These are phyloP conservation scores for Uronychia binucleata DNA, from an alignment of 73 alveolate genomes.

Conservation along the genomic window DNA sequence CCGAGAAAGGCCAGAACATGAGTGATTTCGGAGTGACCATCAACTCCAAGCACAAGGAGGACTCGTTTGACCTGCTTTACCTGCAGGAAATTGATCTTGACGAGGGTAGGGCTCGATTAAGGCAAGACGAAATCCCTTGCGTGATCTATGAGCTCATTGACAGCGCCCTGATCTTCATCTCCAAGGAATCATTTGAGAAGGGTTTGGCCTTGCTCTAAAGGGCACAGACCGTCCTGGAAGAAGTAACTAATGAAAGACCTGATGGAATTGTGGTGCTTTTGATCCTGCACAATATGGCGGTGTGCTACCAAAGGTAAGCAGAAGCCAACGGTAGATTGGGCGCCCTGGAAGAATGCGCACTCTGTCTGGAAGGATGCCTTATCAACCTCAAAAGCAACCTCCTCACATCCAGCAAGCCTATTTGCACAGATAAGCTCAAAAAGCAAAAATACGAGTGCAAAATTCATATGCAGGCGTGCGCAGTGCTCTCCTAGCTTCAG, in stretches of 20 bases:
- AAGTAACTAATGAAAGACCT: conserved; percentile 14
- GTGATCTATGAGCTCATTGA: conserved; percentile 51
- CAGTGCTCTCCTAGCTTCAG: conserved; percentile 48
- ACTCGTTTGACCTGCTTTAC: conserved; percentile 43
- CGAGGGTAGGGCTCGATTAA: conserved; percentile 17
- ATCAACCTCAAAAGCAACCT: not conserved
- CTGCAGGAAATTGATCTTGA: conserved; percentile 41
- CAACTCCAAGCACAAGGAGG: conserved; percentile 13
- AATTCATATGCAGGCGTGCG: conserved; percentile 60
- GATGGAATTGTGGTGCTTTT: conserved; percentile 35
- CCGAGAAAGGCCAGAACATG: not conserved
- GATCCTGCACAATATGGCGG: conserved; percentile 46
- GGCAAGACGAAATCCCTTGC: conserved; percentile 38
- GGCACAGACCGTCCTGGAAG: conserved; percentile 46
- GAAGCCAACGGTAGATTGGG: conserved; percentile 15
- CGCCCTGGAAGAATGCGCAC: conserved; percentile 39
- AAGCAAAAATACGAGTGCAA: conserved; percentile 41
- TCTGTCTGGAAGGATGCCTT: conserved; percentile 39
- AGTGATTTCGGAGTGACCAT: not conserved
- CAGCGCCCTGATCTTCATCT: conserved; percentile 39
- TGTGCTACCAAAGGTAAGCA: conserved; percentile 40
- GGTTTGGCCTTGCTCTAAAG: conserved; percentile 11
- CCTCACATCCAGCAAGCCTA: conserved; percentile 14
- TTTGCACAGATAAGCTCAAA: conserved; percentile 28
- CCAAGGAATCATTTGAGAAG: conserved; percentile 42